A percentile compares a stretch with the other conserved stretches of the same genome.
phyloP scores from a whole-genome alignment of 768 basidiomycete species.

The Leccinum sublutescens region DNA sequence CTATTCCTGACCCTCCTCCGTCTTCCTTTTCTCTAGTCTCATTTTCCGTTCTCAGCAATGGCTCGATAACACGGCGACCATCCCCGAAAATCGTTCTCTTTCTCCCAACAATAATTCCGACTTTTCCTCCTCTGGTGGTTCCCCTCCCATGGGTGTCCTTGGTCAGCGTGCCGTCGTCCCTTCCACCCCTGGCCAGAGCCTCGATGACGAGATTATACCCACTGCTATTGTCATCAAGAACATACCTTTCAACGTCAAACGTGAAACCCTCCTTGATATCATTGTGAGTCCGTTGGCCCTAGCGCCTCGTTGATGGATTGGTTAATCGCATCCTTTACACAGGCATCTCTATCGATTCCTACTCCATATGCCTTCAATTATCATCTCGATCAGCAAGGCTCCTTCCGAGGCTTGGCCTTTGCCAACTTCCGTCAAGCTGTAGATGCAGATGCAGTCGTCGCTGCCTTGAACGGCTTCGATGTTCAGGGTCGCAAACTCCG shows the following conservation, averaged over 20 bases:
- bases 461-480: slow-evolving; percentile 93
- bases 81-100: slow-evolving; percentile 72
- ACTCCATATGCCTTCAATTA: slow-evolving; percentile 99
- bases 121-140: slow-evolving; percentile 84
- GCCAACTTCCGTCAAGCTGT: slow-evolving; percentile 92
- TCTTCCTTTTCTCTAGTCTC: slow-evolving; percentile 23
- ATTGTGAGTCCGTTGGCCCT: slow-evolving; percentile 65
- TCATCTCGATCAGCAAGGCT: slow-evolving; percentile 93
- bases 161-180: slow-evolving; percentile 46
- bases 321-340: slow-evolving; percentile 32
- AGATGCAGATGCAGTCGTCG: slow-evolving; percentile 95
- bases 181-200: slow-evolving; percentile 48
- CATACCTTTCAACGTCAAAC: slow-evolving; percentile 98
- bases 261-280: slow-evolving; percentile 93
- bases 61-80: slow-evolving; percentile 59
- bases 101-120: slow-evolving; percentile 88
- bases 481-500: slow-evolving; percentile 96
- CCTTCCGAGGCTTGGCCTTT: slow-evolving; percentile 96
- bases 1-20: slow-evolving; percentile 10
- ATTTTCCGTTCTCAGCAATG: slow-evolving; percentile 62
- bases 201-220: slow-evolving; percentile 93
- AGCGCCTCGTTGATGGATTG: slow-evolving; percentile 4
- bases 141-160: slow-evolving; percentile 57
- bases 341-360: slow-evolving; percentile 91
- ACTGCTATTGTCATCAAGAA: slow-evolving; percentile 99